A percentile compares a stretch with the other conserved stretches of the same genome.
These are phyloP conservation scores for Populus deltoides DNA, from an alignment of 345 rosid genomes.

Conservation along the genomic window DNA sequence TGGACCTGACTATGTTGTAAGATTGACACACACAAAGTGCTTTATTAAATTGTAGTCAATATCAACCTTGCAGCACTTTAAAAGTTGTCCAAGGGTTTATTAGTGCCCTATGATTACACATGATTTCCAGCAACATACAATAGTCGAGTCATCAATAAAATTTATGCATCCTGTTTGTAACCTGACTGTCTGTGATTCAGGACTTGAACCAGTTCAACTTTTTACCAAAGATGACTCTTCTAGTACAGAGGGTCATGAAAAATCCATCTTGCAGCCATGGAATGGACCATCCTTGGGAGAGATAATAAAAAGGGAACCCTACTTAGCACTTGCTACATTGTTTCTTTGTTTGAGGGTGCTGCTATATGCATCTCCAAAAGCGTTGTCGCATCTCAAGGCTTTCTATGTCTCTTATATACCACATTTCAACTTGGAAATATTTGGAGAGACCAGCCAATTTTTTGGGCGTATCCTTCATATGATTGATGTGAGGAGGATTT, in stretches of 20 bases:
- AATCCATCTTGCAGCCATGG: slow-evolving; percentile 34
- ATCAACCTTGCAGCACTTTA: neutral
- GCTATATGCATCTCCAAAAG: slow-evolving; percentile 42
- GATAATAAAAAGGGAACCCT: slow-evolving; percentile 54
- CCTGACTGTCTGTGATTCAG: slow-evolving; percentile 36
- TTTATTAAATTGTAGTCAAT: neutral
- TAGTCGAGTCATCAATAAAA: neutral
- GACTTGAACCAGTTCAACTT: slow-evolving; percentile 54
- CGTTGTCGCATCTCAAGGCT: slow-evolving; percentile 49
- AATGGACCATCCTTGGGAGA: slow-evolving; percentile 36
- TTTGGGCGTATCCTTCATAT: slow-evolving; percentile 58
- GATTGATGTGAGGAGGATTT: slow-evolving; percentile 80
- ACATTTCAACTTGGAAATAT: slow-evolving; percentile 72
- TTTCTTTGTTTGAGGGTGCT: slow-evolving; percentile 54
- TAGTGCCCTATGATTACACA: neutral
- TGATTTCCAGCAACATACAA: neutral
- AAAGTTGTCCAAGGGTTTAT: neutral
- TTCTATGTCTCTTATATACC: slow-evolving; percentile 56
- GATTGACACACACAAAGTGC: neutral
- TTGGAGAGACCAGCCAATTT: slow-evolving; percentile 80
- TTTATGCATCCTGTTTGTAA: neutral
- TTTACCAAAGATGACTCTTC: slow-evolving; percentile 38
- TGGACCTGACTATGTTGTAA: neutral
- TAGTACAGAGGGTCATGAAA: slow-evolving; percentile 11
- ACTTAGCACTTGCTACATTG: slow-evolving; percentile 46